These are phyloP conservation scores for Canavalia ensiformis DNA, from an alignment of 306 rosid species.

Conservation along the genomic window DNA sequence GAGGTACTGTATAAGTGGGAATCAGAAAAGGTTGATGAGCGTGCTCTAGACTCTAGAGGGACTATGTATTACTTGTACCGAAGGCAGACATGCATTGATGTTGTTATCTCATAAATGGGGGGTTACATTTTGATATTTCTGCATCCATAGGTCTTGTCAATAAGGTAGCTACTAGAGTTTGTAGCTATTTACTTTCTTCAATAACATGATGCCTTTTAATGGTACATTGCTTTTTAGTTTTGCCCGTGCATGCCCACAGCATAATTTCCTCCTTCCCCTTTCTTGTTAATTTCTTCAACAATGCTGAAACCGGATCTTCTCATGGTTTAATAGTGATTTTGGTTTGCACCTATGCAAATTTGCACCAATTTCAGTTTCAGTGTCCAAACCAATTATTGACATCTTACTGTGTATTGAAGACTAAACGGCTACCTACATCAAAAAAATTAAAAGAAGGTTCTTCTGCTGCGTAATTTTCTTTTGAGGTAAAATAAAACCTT, in stretches of 20 bases:
- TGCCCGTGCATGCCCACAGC: background rate
- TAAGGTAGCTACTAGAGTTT: conserved; percentile 53
- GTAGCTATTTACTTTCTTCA: conserved; percentile 54
- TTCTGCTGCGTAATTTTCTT: background rate
- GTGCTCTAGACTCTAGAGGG: conserved; percentile 56
- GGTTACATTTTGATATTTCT: conserved; percentile 47
- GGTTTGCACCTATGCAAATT: background rate
- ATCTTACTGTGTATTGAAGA: background rate
- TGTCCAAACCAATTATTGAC: background rate
- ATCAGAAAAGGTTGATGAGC: conserved; percentile 51
- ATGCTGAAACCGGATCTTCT: background rate
- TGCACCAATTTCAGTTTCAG: background rate
- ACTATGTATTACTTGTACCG: conserved; percentile 48
- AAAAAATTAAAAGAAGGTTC: background rate
- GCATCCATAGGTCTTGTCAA: conserved; percentile 58
- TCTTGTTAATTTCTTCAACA: conserved; percentile 32
- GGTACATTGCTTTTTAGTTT: conserved; percentile 40
- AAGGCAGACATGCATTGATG: conserved; percentile 52
- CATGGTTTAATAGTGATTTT: background rate
- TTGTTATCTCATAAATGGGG: conserved; percentile 51
- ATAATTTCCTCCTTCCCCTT: background rate
- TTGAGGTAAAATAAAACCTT: background rate
- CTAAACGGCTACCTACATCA: background rate
- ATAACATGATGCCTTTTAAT: conserved; percentile 30
- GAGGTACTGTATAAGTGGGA: conserved; percentile 52